Percentiles rank a stretch among this genome's conserved stretches.
Conservation (phyloP, 306 rosid genomes). For the Aeschynomene evenia region DNA sequence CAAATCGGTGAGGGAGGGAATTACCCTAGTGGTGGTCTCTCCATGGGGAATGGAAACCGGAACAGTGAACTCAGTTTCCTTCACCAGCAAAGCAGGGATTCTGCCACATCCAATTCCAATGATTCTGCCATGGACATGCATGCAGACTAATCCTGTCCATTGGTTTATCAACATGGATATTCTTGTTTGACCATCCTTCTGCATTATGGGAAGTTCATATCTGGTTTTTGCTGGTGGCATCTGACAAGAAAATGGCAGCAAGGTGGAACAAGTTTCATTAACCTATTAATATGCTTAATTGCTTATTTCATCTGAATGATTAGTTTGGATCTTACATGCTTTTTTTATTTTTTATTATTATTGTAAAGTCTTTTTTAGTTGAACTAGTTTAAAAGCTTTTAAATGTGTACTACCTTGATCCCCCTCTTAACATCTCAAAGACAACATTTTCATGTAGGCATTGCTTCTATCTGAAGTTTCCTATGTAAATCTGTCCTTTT, state of each 20-base stretch:
- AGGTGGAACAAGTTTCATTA: slow-evolving; percentile 32
- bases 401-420: slow-evolving; percentile 35
- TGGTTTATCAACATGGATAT: slow-evolving; percentile 30
- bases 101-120: slow-evolving; percentile 51
- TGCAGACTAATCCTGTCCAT: slow-evolving; percentile 58
- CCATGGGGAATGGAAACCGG: slow-evolving; percentile 57
- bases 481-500: slow-evolving; percentile 24
- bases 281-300: slow-evolving; percentile 25
- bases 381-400: slow-evolving; percentile 28
- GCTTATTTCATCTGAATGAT: slow-evolving; percentile 26
- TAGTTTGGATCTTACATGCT: slow-evolving; percentile 39
- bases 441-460: slow-evolving; percentile 10
- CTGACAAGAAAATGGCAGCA: slow-evolving; percentile 29
- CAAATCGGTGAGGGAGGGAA: slow-evolving; percentile 60
- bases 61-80: slow-evolving; percentile 46
- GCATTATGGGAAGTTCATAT: slow-evolving; percentile 24
- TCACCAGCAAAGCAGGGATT: slow-evolving; percentile 56
- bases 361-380: background rate
- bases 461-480: slow-evolving; percentile 36
- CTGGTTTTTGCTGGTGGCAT: slow-evolving; percentile 31
- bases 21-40: slow-evolving; percentile 44
- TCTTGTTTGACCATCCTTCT: slow-evolving; percentile 25
- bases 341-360: background rate
- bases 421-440: slow-evolving; percentile 24
- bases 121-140: slow-evolving; percentile 92